Percentiles rank a stretch among this genome's conserved stretches.
Conservation (phyloP, 2,329 filamentous ascomycete species). For the Neofusicoccum umdonicola region DNA sequence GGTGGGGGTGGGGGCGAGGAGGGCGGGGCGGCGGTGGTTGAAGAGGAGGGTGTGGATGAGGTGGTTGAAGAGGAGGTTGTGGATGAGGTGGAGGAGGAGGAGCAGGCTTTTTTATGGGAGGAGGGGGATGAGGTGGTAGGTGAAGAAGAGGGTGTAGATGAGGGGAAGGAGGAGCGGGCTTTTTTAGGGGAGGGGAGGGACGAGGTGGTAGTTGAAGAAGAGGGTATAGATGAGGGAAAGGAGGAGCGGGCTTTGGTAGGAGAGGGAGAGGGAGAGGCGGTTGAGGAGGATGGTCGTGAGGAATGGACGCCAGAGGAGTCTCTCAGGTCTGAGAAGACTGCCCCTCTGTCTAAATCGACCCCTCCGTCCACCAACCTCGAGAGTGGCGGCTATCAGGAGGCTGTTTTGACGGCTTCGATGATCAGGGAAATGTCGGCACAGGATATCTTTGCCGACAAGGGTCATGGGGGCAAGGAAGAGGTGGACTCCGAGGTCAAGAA, state of each 20-base stretch:
- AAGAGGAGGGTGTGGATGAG: not conserved
- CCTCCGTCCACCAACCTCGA: too few species aligned
- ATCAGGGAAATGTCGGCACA: not conserved
- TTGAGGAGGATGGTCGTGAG: not conserved
- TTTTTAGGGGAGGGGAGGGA: not conserved
- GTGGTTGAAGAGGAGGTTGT: too few species aligned
- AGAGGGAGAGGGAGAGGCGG: not conserved
- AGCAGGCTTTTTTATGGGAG: not conserved
- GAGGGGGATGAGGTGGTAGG: not conserved
- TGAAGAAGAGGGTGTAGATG: not conserved
- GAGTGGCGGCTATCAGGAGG: not conserved
- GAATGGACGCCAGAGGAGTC: too few species aligned
- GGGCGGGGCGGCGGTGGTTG: not conserved
- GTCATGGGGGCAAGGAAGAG: not conserved
- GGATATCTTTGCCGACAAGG: constrained; percentile 1
- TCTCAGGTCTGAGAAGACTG: too few species aligned
- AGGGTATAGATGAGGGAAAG: not conserved
- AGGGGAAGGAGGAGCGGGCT: not conserved
- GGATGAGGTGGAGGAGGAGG: not conserved
- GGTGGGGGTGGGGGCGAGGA: not conserved
- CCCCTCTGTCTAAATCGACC: not conserved
- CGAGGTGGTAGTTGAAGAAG: not conserved
- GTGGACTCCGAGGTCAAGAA: too few species aligned
- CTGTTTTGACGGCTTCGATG: not conserved
- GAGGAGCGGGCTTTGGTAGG: not conserved